Conservation (phyloP, 106 monocot genomes). For the Allium fistulosum region DNA sequence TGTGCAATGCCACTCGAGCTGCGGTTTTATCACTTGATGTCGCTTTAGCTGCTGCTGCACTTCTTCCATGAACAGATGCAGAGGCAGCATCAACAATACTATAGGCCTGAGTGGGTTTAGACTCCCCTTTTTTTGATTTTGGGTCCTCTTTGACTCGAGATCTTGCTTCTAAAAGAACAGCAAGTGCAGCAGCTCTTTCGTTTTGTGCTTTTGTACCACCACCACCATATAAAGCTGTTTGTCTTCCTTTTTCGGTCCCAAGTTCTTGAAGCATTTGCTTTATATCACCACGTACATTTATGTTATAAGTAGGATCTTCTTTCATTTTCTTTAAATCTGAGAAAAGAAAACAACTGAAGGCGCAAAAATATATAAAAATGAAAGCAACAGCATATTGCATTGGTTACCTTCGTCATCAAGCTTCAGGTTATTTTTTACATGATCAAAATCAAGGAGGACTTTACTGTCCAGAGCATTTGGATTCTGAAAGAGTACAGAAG, state of each 20-base stretch:
- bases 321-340: slow-evolving; percentile 68
- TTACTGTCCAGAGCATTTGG: slow-evolving; percentile 90
- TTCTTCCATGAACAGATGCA: slow-evolving; percentile 89
- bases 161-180: slow-evolving; percentile 64
- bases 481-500: slow-evolving; percentile 39
- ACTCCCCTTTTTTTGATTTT: slow-evolving; percentile 40
- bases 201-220: slow-evolving; percentile 92
- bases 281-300: slow-evolving; percentile 89
- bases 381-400: neutral
- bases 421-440: slow-evolving; percentile 78
- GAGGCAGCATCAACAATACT: slow-evolving; percentile 99
- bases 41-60: slow-evolving; percentile 85
- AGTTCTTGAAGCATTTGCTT: slow-evolving; percentile 96
- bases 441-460: slow-evolving; percentile 88
- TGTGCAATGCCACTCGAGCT: slow-evolving; percentile 85
- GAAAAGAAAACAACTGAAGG: slow-evolving; percentile 3
- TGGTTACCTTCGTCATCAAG: slow-evolving; percentile 90
- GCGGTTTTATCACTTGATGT: slow-evolving; percentile 76
- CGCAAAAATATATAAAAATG: neutral
- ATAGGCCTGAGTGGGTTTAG: slow-evolving; percentile 47
- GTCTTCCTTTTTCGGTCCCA: slow-evolving; percentile 81
- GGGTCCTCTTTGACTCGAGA: slow-evolving; percentile 55
- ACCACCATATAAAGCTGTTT: slow-evolving; percentile 79
- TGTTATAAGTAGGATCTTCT: slow-evolving; percentile 95
- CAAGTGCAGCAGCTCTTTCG: slow-evolving; percentile 92